phyloP scores from a whole-genome alignment of 805 yeast species.

The Kuraishia molischiana region DNA sequence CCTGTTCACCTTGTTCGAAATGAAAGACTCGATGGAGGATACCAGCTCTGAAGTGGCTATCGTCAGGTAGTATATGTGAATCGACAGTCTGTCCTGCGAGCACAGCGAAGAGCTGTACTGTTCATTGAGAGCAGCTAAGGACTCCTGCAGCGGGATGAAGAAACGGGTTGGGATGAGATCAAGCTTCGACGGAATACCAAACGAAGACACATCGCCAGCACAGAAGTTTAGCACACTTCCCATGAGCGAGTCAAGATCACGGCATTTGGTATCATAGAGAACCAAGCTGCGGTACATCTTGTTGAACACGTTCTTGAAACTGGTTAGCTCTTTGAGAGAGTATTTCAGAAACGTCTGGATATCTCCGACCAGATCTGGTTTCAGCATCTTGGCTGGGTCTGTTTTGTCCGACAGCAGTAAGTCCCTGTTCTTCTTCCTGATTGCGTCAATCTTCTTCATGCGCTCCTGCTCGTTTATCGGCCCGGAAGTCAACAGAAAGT shows the following conservation, averaged over 20 bases:
- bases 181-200: constrained; percentile 3
- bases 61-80: constrained; percentile 8
- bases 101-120: not conserved
- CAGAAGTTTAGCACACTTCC: constrained; percentile 5
- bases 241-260: constrained; percentile 18
- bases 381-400: constrained; percentile 6
- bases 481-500: constrained; percentile 25
- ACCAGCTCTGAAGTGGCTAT: constrained; percentile 16
- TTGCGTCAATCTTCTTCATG: constrained; percentile 7
- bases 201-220: constrained; percentile 6
- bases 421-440: not conserved
- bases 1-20: constrained; percentile 22
- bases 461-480: constrained; percentile 10
- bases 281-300: constrained; percentile 26
- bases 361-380: constrained; percentile 29
- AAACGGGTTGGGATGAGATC: constrained; percentile 4
- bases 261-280: constrained; percentile 22
- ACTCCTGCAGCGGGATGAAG: constrained; percentile 1
- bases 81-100: not conserved
- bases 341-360: constrained; percentile 38
- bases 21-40: constrained; percentile 19
- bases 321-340: constrained; percentile 31
- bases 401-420: not conserved
- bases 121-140: constrained; percentile 2
- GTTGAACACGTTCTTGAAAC: constrained; percentile 18